phyloP scores from a whole-genome alignment of 2,329 filamentous ascomycete genomes.

The Diaporthe sp. region DNA sequence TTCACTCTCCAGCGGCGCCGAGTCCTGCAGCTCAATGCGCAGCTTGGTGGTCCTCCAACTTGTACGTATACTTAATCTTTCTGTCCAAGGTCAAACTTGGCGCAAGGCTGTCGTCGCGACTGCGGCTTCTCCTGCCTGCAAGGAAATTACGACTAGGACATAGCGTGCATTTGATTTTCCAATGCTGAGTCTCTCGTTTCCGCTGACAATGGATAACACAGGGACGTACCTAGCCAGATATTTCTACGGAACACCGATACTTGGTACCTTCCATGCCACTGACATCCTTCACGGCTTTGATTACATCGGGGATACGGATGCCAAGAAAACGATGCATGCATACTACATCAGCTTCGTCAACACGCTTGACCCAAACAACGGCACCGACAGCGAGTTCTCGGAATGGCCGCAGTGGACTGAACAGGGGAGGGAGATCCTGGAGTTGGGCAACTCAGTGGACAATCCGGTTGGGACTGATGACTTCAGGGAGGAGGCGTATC shows the following conservation, averaged over 20 bases:
- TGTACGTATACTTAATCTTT: slow-evolving; percentile 52
- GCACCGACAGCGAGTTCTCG: slow-evolving; percentile 40
- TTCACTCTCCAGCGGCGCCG: slow-evolving; percentile 57
- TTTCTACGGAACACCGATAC: slow-evolving; percentile 68
- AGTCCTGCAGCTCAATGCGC: slow-evolving; percentile 60
- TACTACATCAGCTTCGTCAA: slow-evolving; percentile 70
- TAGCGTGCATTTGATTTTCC: background rate
- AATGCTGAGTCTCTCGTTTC: no score
- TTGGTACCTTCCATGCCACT: slow-evolving; percentile 74
- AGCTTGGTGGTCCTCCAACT: slow-evolving; percentile 56
- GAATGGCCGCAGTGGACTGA: slow-evolving; percentile 30
- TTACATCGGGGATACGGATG: slow-evolving; percentile 53
- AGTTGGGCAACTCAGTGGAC: slow-evolving; percentile 15
- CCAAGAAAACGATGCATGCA: slow-evolving; percentile 16
- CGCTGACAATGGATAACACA: background rate
- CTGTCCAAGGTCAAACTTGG: no score
- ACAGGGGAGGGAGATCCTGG: slow-evolving; percentile 17
- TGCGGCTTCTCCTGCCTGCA: no score
- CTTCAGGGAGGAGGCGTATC: slow-evolving; percentile 22
- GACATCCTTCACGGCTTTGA: slow-evolving; percentile 70
- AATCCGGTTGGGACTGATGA: slow-evolving; percentile 12
- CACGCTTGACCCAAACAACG: slow-evolving; percentile 68
- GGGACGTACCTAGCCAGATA: slow-evolving; percentile 72
- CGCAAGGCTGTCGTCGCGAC: no score
- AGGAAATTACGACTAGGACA: no score